Percentiles rank a stretch among this genome's conserved stretches.
phyloP scores from a whole-genome alignment of 148 eudicot genomes.

The Amaranthus palmeri region DNA sequence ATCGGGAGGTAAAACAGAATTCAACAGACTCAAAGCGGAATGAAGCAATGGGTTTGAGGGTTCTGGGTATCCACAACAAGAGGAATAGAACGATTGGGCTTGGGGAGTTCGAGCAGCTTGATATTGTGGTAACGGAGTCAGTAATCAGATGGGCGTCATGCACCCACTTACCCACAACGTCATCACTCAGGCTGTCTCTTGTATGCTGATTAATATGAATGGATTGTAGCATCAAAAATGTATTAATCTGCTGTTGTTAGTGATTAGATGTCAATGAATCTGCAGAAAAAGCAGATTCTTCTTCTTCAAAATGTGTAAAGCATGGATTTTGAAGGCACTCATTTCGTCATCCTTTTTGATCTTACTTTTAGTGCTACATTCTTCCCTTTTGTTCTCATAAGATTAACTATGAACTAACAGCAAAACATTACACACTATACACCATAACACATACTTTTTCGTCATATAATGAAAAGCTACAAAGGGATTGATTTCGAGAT shows the following conservation, averaged over 20 bases:
- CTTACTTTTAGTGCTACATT: neutral
- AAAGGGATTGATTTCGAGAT: too few species aligned
- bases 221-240: neutral
- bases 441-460: neutral
- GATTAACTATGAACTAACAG: too few species aligned
- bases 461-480: neutral
- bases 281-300: constrained; percentile 17
- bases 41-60: constrained; percentile 38
- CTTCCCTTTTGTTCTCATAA: too few species aligned
- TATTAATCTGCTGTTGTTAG: constrained; percentile 20
- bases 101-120: constrained; percentile 75
- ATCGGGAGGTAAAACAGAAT: constrained; percentile 32
- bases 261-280: constrained; percentile 16
- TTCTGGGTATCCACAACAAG: constrained; percentile 54
- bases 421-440: too few species aligned
- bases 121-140: constrained; percentile 57
- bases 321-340: constrained; percentile 18
- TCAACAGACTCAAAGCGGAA: constrained; percentile 36
- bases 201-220: constrained; percentile 45
- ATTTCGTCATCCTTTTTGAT: neutral
- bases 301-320: constrained; percentile 14
- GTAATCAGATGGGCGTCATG: constrained; percentile 94
- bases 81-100: constrained; percentile 83
- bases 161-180: constrained; percentile 60
- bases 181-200: constrained; percentile 72